Evolutionary conservation across 1,284 basidiomycete species (phyloP).

Genomic region (Ganoderma meredithae): DNA sequence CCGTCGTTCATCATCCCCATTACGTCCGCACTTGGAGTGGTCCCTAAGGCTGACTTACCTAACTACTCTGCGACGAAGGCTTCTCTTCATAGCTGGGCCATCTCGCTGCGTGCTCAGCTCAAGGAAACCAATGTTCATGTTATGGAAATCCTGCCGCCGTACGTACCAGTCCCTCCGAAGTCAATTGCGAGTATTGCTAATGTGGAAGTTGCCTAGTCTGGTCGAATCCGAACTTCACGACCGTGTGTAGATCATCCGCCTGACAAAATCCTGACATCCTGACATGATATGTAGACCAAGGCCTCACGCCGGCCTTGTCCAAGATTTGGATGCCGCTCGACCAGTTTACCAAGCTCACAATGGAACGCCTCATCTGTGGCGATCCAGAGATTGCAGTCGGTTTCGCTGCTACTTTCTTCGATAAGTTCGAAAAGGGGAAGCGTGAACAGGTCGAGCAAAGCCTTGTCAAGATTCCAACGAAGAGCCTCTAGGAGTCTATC

Average conservation of each 20-base stretch:
- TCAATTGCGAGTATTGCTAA: neutral
- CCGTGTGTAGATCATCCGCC: slow-evolving; percentile 44
- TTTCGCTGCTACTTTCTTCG: slow-evolving; percentile 33
- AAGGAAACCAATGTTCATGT: slow-evolving; percentile 60
- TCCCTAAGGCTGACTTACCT: slow-evolving; percentile 50
- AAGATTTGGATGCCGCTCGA: slow-evolving; percentile 68
- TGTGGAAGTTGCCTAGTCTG: slow-evolving; percentile 45
- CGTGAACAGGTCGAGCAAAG: slow-evolving; percentile 29
- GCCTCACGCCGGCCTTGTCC: slow-evolving; percentile 54
- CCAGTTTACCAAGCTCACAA: slow-evolving; percentile 53
- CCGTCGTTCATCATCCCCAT: slow-evolving; percentile 63
- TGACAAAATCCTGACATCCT: neutral
- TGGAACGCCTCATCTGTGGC: slow-evolving; percentile 58
- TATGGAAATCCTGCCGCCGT: slow-evolving; percentile 70
- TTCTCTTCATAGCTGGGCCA: slow-evolving; percentile 62
- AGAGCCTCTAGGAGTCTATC: neutral
- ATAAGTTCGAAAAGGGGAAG: slow-evolving; percentile 44
- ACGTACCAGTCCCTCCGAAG: slow-evolving; percentile 35
- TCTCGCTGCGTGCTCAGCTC: slow-evolving; percentile 58
- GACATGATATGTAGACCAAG: slow-evolving; percentile 50
- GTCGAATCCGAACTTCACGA: slow-evolving; percentile 75
- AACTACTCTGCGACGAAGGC: slow-evolving; percentile 71
- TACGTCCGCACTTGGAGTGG: slow-evolving; percentile 58
- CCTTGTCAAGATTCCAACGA: neutral
- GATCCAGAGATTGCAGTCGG: slow-evolving; percentile 50